A percentile compares a stretch with the other conserved stretches of the same genome.
phyloP scores from a whole-genome alignment of 768 basidiomycete species.

The Dacryopinax primogenitus region DNA sequence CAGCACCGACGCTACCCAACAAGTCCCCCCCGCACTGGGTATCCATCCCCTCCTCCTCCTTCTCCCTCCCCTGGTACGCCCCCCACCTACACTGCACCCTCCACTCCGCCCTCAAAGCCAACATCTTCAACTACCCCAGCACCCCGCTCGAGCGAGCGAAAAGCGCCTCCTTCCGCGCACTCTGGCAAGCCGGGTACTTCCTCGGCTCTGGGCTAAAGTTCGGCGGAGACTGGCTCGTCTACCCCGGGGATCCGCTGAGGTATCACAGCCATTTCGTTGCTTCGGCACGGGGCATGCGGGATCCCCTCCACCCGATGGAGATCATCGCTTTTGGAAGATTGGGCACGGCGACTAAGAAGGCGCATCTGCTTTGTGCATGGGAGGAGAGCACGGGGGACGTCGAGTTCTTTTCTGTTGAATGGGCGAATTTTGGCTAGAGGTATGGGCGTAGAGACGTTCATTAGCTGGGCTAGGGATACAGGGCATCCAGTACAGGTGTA shows the following conservation, averaged over 20 bases:
- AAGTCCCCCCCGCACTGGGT: conserved; percentile 17
- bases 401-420: conserved; percentile 71
- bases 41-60: conserved; percentile 52
- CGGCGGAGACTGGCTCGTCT: conserved; percentile 91
- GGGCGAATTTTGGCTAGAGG: conserved; percentile 73
- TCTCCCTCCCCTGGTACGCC: conserved; percentile 55
- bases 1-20: background rate
- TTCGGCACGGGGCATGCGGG: background rate
- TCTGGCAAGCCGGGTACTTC: conserved; percentile 76
- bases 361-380: conserved; percentile 83
- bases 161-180: conserved; percentile 62
- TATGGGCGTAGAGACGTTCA: background rate
- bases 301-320: conserved; percentile 71
- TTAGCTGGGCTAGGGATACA: background rate
- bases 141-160: conserved; percentile 54
- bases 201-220: conserved; percentile 88
- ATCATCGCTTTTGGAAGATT: conserved; percentile 89
- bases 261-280: conserved; percentile 3
- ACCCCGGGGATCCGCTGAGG: conserved; percentile 55
- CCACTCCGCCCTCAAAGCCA: conserved; percentile 48
- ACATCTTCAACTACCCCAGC: conserved; percentile 65
- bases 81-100: conserved; percentile 42
- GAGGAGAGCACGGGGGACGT: conserved; percentile 54
- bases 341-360: conserved; percentile 95
- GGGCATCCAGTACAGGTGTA: background rate